Evolutionary conservation across 306 rosid genomes (phyloP).

Genomic region (Gastrolobium villosum): DNA sequence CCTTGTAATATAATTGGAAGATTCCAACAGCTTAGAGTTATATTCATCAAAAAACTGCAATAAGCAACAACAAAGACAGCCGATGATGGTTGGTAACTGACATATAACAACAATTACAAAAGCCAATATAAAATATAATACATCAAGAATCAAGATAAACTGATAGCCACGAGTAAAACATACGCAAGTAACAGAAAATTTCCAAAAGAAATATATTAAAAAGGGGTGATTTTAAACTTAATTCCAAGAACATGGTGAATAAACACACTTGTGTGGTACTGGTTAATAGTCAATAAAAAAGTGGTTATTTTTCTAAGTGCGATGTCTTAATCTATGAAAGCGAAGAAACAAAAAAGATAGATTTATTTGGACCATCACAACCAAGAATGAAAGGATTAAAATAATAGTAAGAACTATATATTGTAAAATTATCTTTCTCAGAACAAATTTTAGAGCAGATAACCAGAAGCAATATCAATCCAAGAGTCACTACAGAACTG

Average conservation of each 20-base stretch:
- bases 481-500: not conserved
- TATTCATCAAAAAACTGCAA: slow-evolving; percentile 87
- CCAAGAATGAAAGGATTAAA: slow-evolving; percentile 8
- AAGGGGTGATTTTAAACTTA: not conserved
- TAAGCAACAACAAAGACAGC: slow-evolving; percentile 34
- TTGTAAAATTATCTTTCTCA: not conserved
- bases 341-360: slow-evolving; percentile 13
- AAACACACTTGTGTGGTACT: not conserved
- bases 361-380: slow-evolving; percentile 8
- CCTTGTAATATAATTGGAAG: slow-evolving; percentile 90
- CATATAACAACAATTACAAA: not conserved
- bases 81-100: slow-evolving; percentile 32
- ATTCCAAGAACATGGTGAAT: not conserved
- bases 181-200: not conserved
- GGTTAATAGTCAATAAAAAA: slow-evolving; percentile 13
- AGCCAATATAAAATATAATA: slow-evolving; percentile 24
- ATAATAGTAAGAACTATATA: not conserved
- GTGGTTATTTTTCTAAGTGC: not conserved
- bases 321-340: not conserved
- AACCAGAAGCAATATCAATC: not conserved
- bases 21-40: slow-evolving; percentile 86
- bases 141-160: slow-evolving; percentile 14
- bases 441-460: slow-evolving; percentile 1
- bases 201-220: not conserved
- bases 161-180: not conserved